These are phyloP conservation scores for Spergularia marina DNA, from an alignment of 148 eudicot species.

Conservation along the genomic window DNA sequence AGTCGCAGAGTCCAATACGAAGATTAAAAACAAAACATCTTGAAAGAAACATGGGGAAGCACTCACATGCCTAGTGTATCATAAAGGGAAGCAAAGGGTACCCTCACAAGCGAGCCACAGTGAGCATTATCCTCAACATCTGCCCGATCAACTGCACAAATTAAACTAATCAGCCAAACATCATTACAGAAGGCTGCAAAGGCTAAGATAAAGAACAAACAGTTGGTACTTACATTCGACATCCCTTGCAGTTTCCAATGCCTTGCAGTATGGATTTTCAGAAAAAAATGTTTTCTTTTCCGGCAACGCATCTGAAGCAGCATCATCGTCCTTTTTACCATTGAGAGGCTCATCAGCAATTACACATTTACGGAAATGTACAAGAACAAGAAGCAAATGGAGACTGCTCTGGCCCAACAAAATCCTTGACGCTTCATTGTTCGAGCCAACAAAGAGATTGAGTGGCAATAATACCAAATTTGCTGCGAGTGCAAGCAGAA, in stretches of 20 bases:
- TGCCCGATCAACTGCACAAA: conserved; percentile 71
- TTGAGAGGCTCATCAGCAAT: conserved; percentile 37
- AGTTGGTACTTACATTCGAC: conserved; percentile 66
- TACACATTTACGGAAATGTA: conserved; percentile 64
- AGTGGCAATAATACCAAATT: conserved; percentile 75
- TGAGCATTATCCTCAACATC: conserved; percentile 82
- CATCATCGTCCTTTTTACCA: conserved; percentile 32
- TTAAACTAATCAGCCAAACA: conserved; percentile 27
- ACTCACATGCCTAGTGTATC: conserved; percentile 96
- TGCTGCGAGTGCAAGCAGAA: conserved; percentile 55
- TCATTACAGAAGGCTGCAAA: neutral
- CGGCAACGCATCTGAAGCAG: conserved; percentile 41
- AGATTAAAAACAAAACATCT: neutral
- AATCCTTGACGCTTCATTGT: conserved; percentile 53
- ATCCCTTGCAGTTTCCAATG: conserved; percentile 75
- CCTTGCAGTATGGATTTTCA: conserved; percentile 77
- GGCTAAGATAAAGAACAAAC: conserved; percentile 14
- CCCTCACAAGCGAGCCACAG: conserved; percentile 61
- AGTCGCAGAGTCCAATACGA: too few species aligned
- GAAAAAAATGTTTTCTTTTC: conserved; percentile 53
- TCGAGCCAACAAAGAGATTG: conserved; percentile 58
- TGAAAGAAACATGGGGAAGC: neutral
- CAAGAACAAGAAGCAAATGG: conserved; percentile 72
- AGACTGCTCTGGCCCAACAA: conserved; percentile 73
- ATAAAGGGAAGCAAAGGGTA: conserved; percentile 85